A percentile compares a stretch with the other conserved stretches of the same genome.
Evolutionary conservation across 192 early-diverging fungal species (phyloP).

Genomic region (Coemansia aciculifera): DNA sequence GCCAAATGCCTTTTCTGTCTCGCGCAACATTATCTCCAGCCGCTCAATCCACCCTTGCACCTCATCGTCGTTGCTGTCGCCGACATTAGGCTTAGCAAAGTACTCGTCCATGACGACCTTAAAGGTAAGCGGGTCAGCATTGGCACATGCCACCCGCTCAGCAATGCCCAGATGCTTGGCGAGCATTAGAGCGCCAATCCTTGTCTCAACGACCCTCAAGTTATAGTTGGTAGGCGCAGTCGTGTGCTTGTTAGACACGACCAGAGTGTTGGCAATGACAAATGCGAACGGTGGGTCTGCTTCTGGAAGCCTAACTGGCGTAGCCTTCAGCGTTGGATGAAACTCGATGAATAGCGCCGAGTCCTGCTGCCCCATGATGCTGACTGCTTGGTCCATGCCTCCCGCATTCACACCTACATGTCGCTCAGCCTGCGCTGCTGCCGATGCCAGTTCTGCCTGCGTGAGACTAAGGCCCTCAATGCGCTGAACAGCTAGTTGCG

Average conservation of each 20-base stretch:
- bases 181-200: constrained; percentile 71
- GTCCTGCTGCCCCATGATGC: constrained; percentile 73
- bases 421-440: constrained; percentile 77
- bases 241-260: constrained; percentile 81
- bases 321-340: constrained; percentile 66
- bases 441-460: constrained; percentile 53
- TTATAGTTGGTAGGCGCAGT: constrained; percentile 91
- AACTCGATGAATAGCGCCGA: constrained; percentile 85
- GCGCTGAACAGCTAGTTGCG: constrained; percentile 67
- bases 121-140: constrained; percentile 63
- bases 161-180: constrained; percentile 55
- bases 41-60: constrained; percentile 38
- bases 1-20: constrained; percentile 19
- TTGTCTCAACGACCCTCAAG: constrained; percentile 88
- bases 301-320: constrained; percentile 66
- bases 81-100: constrained; percentile 10
- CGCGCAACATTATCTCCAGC: constrained; percentile 27
- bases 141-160: constrained; percentile 43
- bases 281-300: constrained; percentile 63
- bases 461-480: constrained; percentile 24
- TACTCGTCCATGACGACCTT: constrained; percentile 51
- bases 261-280: constrained; percentile 87
- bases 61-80: not conserved
- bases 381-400: constrained; percentile 93
- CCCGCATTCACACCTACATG: constrained; percentile 78